Base-by-base conservation (phyloP, 495 filamentous ascomycete species). In the Ascodesmis nigricans region DNA sequence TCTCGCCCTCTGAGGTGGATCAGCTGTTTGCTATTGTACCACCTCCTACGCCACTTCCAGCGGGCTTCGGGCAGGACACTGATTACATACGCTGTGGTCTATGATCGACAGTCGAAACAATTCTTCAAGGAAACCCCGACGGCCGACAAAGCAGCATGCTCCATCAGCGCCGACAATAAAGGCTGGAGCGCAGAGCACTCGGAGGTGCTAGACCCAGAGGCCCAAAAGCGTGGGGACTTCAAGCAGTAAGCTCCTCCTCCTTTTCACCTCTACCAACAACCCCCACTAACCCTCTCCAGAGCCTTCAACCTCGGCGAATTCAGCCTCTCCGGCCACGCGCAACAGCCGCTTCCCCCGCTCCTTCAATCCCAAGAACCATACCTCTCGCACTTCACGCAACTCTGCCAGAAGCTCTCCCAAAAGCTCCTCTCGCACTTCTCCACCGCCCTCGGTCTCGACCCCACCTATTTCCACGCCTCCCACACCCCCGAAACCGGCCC, bases 291-390 rank as follows among this genome's bases (percentile, higher is more conserved):
- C 35, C 7, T 23, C 26, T 34, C 26, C 29, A 91, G 83, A 62
- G 79, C 75, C 28, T 78, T 97, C 63, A 97, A 97, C 57, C 72
- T 97, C 32, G 78, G 77, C 47, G 67, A 76, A 53, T 91, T 83
- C 55, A 49, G 31, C 24, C 29, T 57, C 29, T 41, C 73, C 42
- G 62, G 65, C 49, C 71, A 78, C 55, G 66, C 79, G 20, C 73
- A 80, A 38, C 87, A 93, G 51, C 74, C 78, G 19, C 61, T 93
- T 5, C 79, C 84, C 0, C 48, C 58, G 14, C 55, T 63, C 7
- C 66, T 97, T n/a, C 42, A 54, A 15, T 35, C 64, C 5, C 54
- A 74, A 39, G 65, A 77, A 48, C 38, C 58, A 5, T 58, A 73
- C 7, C 63, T 93, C 39, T 50, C 58, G 31, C 47, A 56, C 38